phyloP scores from a whole-genome alignment of 73 alveolate genomes.

The Tetrahymena thermophila region DNA sequence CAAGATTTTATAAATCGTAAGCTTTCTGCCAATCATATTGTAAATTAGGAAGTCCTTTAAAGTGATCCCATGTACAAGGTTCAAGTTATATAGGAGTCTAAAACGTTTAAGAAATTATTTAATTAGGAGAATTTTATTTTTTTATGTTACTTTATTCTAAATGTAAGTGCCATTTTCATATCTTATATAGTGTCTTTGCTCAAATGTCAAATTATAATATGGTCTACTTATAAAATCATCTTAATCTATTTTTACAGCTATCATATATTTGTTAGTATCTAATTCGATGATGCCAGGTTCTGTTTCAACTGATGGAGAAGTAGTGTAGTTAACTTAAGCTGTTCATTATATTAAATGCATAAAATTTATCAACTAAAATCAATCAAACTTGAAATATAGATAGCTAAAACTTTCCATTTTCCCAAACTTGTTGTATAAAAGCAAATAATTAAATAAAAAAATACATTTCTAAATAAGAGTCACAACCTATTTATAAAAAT shows the following conservation, averaged over 20 bases:
- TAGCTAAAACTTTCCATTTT: too few relatives aligned
- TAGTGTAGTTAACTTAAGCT: background rate
- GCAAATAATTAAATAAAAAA: too few relatives aligned
- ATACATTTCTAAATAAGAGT: background rate
- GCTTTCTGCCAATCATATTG: background rate
- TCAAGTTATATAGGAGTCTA: background rate
- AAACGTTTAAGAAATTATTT: background rate
- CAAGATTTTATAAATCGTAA: background rate
- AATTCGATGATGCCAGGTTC: background rate
- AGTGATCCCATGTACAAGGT: background rate
- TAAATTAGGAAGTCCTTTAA: background rate
- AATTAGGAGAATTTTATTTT: background rate
- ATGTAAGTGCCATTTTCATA: background rate
- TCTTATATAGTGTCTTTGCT: background rate
- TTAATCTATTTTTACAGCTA: background rate
- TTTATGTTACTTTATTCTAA: background rate
- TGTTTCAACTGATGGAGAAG: background rate
- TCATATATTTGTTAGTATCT: background rate
- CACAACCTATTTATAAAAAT: background rate
- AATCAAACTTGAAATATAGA: too few relatives aligned
- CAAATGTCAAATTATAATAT: background rate
- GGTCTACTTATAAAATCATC: background rate
- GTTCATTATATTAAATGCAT: background rate
- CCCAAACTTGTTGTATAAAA: too few relatives aligned
- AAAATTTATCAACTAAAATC: too few relatives aligned